phyloP scores from a whole-genome alignment of 768 basidiomycete genomes.

The Collybia sp. region DNA sequence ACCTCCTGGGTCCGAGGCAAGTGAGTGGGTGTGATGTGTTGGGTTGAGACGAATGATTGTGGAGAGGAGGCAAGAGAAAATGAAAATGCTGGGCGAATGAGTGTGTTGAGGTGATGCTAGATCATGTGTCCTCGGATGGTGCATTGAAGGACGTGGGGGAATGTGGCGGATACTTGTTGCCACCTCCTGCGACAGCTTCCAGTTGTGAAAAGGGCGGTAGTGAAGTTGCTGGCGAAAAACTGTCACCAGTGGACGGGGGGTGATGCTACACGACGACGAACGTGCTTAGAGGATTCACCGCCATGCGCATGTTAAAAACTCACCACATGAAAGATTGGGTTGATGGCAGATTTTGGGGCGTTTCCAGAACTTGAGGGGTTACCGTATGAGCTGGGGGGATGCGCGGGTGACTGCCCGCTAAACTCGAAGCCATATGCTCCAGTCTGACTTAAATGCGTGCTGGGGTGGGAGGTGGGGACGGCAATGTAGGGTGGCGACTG shows the following conservation, averaged over 20 bases:
- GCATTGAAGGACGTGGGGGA: slow-evolving; percentile 70
- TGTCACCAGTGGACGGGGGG: slow-evolving; percentile 36
- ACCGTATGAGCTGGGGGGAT: slow-evolving; percentile 45
- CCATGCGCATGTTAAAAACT: slow-evolving; percentile 41
- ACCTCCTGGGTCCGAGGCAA: slow-evolving; percentile 36
- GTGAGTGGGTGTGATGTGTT: slow-evolving; percentile 17
- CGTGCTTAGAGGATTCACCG: slow-evolving; percentile 27
- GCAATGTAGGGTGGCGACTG: slow-evolving; percentile 34
- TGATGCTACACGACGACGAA: slow-evolving; percentile 46
- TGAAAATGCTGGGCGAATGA: slow-evolving; percentile 16
- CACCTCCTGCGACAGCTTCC: slow-evolving; percentile 77
- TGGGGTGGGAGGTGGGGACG: slow-evolving; percentile 25
- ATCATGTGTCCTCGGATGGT: slow-evolving; percentile 42
- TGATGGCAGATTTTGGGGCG: slow-evolving; percentile 67
- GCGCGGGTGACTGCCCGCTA: slow-evolving; percentile 29
- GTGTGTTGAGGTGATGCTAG: slow-evolving; percentile 11
- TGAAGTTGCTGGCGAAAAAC: slow-evolving; percentile 12
- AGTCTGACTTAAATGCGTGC: slow-evolving; percentile 31
- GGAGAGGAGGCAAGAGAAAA: slow-evolving; percentile 10
- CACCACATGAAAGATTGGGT: slow-evolving; percentile 91
- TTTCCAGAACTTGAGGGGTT: slow-evolving; percentile 59
- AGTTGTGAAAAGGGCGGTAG: slow-evolving; percentile 69
- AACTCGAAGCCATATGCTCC: slow-evolving; percentile 45
- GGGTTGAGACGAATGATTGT: slow-evolving; percentile 14
- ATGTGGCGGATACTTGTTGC: slow-evolving; percentile 61